These are phyloP conservation scores for Mollisiaceae sp. DNA, from an alignment of 2,329 filamentous ascomycete species.

Conservation along the genomic window DNA sequence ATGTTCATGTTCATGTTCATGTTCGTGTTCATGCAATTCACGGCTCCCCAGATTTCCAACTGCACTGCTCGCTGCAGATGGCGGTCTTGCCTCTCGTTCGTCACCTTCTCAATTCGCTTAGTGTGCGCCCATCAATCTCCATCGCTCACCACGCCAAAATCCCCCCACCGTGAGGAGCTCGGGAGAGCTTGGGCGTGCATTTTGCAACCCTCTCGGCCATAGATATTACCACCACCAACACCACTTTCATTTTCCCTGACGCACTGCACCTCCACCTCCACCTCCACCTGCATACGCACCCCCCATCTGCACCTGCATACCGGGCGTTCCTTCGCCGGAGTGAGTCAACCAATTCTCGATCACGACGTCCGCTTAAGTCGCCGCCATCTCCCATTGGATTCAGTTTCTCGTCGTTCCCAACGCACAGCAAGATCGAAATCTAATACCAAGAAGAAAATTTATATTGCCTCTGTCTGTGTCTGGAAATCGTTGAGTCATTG, in stretches of 20 bases:
- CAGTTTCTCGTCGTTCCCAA: background rate
- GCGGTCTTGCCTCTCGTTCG: background rate
- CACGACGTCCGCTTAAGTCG: background rate
- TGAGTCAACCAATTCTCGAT: conserved; percentile 2
- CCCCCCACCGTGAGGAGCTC: background rate
- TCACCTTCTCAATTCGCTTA: background rate
- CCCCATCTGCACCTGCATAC: background rate
- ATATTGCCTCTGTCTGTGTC: background rate
- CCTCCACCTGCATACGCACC: background rate
- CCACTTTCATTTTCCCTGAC: background rate
- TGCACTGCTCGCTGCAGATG: background rate
- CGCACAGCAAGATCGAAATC: background rate
- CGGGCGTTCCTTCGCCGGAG: conserved; percentile 1
- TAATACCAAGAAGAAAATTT: background rate
- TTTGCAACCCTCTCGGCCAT: background rate
- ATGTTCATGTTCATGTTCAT: background rate
- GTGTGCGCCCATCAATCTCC: background rate
- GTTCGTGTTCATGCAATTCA: background rate
- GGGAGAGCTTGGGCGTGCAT: background rate
- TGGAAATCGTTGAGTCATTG: background rate
- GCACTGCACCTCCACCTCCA: background rate
- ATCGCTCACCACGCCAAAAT: background rate
- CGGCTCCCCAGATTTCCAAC: background rate
- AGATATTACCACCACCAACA: background rate
- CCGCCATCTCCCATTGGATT: background rate